A percentile compares a stretch with the other conserved stretches of the same genome.
These are phyloP conservation scores for Colletotrichum australisinense DNA, from an alignment of 2,329 filamentous ascomycete genomes.

Conservation along the genomic window DNA sequence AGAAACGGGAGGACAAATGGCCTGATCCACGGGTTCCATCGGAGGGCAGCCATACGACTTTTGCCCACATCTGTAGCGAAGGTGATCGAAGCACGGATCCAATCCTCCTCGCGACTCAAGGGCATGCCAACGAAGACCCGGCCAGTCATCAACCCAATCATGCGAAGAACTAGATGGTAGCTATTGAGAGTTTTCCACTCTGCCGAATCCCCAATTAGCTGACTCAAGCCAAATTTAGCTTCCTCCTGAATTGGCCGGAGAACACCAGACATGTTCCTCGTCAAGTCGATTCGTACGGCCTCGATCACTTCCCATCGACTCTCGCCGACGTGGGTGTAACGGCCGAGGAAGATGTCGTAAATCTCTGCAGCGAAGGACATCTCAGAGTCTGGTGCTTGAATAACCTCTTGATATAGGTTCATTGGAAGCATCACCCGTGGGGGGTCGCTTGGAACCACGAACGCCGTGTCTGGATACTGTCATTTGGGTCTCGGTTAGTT, in stretches of 20 bases:
- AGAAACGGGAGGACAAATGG: constrained; percentile 18
- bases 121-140: constrained; percentile 45
- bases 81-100: constrained; percentile 41
- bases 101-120: constrained; percentile 42
- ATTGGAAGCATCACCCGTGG: constrained; percentile 30
- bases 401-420: constrained; percentile 27
- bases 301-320: background rate
- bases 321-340: constrained; percentile 34
- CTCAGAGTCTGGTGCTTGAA: constrained; percentile 19
- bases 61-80: constrained; percentile 39
- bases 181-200: constrained; percentile 40
- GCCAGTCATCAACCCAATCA: constrained; percentile 43
- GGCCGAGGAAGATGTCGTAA: constrained; percentile 36
- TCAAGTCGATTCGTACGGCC: constrained; percentile 32
- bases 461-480: constrained; percentile 24
- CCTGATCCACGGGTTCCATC: constrained; percentile 15
- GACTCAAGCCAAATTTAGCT: constrained; percentile 14
- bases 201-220: background rate
- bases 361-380: constrained; percentile 26
- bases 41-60: constrained; percentile 7
- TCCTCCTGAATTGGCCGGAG: constrained; percentile 31
- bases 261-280: background rate
- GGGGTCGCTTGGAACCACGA: constrained; percentile 20
- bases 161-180: constrained; percentile 38
- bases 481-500: background rate